Evolutionary conservation across 2,329 filamentous ascomycete species (phyloP).

Genomic region (Ascosphaera pollenicola): DNA sequence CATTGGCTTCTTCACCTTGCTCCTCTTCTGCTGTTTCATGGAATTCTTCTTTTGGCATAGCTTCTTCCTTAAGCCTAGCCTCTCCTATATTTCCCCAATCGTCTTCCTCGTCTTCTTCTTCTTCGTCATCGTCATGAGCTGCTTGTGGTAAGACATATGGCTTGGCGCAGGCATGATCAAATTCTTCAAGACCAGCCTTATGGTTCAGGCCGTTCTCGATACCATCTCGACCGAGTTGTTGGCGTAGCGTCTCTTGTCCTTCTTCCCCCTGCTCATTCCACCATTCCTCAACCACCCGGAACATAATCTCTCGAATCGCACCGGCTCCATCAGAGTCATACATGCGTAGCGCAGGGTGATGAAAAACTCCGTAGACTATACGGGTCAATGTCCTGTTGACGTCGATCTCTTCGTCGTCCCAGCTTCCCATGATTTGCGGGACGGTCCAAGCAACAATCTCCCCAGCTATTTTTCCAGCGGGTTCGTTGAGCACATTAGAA

Average conservation of each 20-base stretch:
- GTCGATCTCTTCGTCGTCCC: slow-evolving; percentile 57
- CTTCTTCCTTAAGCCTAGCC: no score
- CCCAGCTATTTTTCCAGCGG: slow-evolving; percentile 63
- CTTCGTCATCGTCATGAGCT: slow-evolving; percentile 1
- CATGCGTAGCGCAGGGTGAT: slow-evolving; percentile 63
- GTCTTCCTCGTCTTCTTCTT: not conserved
- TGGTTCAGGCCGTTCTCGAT: slow-evolving; percentile 64
- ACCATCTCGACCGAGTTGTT: slow-evolving; percentile 56
- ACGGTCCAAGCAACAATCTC: slow-evolving; percentile 66
- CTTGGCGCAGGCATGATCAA: slow-evolving; percentile 69
- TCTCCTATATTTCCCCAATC: not conserved
- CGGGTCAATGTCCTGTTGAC: slow-evolving; percentile 47
- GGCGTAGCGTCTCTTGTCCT: slow-evolving; percentile 44
- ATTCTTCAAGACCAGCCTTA: slow-evolving; percentile 63
- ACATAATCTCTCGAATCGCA: slow-evolving; percentile 59
- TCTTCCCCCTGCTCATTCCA: slow-evolving; percentile 45
- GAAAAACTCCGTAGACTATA: slow-evolving; percentile 64
- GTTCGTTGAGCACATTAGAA: slow-evolving; percentile 71
- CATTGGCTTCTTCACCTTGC: slow-evolving; percentile 5
- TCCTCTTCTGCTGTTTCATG: slow-evolving; percentile 3
- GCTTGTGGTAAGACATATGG: slow-evolving; percentile 39
- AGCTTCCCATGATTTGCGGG: slow-evolving; percentile 69
- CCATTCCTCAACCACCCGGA: slow-evolving; percentile 60
- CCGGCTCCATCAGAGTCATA: slow-evolving; percentile 42
- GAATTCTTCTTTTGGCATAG: slow-evolving; percentile 1